Evolutionary conservation across 768 basidiomycete genomes (phyloP).

Genomic region (Roridomyces roridus): DNA sequence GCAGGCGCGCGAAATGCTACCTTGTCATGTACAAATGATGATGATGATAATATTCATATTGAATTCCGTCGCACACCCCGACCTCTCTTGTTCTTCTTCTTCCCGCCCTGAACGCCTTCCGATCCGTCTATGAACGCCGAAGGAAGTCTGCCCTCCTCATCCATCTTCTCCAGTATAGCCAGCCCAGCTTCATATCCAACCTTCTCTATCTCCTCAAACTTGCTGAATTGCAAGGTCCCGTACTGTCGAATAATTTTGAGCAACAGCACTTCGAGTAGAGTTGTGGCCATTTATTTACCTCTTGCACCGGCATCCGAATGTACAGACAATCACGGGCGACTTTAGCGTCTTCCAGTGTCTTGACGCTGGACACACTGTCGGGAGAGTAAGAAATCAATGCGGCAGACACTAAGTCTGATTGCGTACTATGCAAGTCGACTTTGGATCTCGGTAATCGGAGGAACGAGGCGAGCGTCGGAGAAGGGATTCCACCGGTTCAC

Average conservation of each 20-base stretch:
- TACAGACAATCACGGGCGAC: constrained; percentile 87
- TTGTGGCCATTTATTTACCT: constrained; percentile 55
- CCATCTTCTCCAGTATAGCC: constrained; percentile 76
- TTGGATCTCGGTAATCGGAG: constrained; percentile 93
- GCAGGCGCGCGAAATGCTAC: too few species aligned
- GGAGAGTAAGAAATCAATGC: neutral
- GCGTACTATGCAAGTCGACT: constrained; percentile 92
- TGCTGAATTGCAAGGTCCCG: constrained; percentile 88
- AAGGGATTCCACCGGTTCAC: constrained; percentile 95
- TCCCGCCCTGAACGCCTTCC: constrained; percentile 46
- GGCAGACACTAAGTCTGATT: neutral
- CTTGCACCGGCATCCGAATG: constrained; percentile 93
- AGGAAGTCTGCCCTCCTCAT: constrained; percentile 85
- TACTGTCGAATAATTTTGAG: constrained; percentile 46
- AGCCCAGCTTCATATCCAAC: constrained; percentile 81
- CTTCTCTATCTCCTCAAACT: constrained; percentile 87
- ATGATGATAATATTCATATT: constrained; percentile 45
- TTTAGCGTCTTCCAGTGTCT: constrained; percentile 96
- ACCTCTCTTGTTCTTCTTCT: constrained; percentile 69
- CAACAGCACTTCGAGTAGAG: neutral
- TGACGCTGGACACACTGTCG: constrained; percentile 90
- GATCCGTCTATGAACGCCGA: constrained; percentile 70
- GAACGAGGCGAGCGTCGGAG: constrained; percentile 75
- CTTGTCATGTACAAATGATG: too few species aligned
- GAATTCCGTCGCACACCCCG: constrained; percentile 82